Conservation (phyloP, 306 rosid species). For the Prunus dulcis region DNA sequence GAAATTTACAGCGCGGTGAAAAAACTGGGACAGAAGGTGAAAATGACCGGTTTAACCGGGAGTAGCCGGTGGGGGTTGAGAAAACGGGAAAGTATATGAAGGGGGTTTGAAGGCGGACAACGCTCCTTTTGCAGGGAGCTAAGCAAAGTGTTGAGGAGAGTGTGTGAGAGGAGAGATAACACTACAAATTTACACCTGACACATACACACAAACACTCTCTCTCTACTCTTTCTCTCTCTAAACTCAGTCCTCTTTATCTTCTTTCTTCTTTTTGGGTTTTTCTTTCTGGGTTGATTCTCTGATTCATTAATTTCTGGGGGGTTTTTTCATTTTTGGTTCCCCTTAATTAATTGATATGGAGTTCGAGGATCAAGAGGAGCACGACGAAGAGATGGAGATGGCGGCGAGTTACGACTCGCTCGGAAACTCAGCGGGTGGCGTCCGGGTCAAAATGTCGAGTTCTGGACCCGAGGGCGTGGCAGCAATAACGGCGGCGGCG, state of each 20-base stretch:
- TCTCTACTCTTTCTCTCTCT: not conserved
- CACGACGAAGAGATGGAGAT: slow-evolving; percentile 76
- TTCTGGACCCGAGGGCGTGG: not conserved
- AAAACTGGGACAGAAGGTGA: not conserved
- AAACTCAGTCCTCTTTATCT: not conserved
- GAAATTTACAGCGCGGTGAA: slow-evolving; percentile 20
- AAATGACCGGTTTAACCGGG: slow-evolving; percentile 43
- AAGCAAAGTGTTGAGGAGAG: not conserved
- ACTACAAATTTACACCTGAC: slow-evolving; percentile 2
- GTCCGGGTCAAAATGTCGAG: slow-evolving; percentile 34
- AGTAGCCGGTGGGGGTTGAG: slow-evolving; percentile 39
- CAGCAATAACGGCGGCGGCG: not conserved
- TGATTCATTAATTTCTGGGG: not conserved
- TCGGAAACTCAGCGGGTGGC: slow-evolving; percentile 17
- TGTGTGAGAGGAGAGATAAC: slow-evolving; percentile 5
- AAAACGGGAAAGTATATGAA: slow-evolving; percentile 57
- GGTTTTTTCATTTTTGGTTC: not conserved
- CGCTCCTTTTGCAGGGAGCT: slow-evolving; percentile 26
- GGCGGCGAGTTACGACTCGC: slow-evolving; percentile 58
- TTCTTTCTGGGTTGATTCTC: not conserved
- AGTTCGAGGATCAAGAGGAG: slow-evolving; percentile 78
- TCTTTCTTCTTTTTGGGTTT: not conserved
- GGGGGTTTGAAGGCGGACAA: slow-evolving; percentile 22
- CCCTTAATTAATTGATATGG: slow-evolving; percentile 34
- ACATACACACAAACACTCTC: not conserved